Evolutionary conservation across 2,329 filamentous ascomycete species (phyloP).

Genomic region (Orbilia ellipsospora): DNA sequence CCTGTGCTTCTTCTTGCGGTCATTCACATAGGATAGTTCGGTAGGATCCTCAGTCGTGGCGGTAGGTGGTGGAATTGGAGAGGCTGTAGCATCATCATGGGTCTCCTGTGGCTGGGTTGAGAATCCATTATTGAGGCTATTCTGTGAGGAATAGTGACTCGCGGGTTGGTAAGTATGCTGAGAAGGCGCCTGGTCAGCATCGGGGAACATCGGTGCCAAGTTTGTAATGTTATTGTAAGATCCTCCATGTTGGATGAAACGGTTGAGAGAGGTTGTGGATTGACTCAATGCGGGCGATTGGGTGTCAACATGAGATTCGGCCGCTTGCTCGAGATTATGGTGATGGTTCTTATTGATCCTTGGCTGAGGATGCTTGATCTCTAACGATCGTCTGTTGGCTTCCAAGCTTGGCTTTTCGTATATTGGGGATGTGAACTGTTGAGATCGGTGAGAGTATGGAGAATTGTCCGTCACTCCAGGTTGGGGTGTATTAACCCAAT

Average conservation of each 20-base stretch:
- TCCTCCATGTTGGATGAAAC: slow-evolving; percentile 51
- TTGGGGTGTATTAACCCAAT: slow-evolving; percentile 54
- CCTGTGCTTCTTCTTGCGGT: slow-evolving; percentile 50
- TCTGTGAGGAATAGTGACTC: slow-evolving; percentile 40
- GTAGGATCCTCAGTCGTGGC: slow-evolving; percentile 22
- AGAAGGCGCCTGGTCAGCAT: slow-evolving; percentile 22
- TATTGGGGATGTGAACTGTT: slow-evolving; percentile 37
- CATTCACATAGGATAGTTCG: slow-evolving; percentile 40
- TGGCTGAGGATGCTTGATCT: slow-evolving; percentile 59
- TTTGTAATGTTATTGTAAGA: slow-evolving; percentile 53
- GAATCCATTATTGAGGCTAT: slow-evolving; percentile 19
- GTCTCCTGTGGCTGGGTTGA: slow-evolving; percentile 10
- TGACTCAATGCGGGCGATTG: slow-evolving; percentile 43
- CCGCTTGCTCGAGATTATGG: slow-evolving; percentile 56
- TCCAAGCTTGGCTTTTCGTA: slow-evolving; percentile 59
- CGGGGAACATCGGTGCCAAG: slow-evolving; percentile 50
- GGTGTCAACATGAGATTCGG: slow-evolving; percentile 49
- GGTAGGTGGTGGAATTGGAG: slow-evolving; percentile 23
- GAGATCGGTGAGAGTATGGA: slow-evolving; percentile 56
- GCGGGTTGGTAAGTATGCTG: slow-evolving; percentile 26
- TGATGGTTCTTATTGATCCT: slow-evolving; percentile 57
- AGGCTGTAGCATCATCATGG: slow-evolving; percentile 26
- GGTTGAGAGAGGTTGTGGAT: slow-evolving; percentile 49
- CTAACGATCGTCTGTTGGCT: slow-evolving; percentile 59
- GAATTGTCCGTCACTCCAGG: slow-evolving; percentile 47